These are phyloP conservation scores for Xylaria sp. DNA, from an alignment of 2,329 filamentous ascomycete genomes.

Conservation along the genomic window DNA sequence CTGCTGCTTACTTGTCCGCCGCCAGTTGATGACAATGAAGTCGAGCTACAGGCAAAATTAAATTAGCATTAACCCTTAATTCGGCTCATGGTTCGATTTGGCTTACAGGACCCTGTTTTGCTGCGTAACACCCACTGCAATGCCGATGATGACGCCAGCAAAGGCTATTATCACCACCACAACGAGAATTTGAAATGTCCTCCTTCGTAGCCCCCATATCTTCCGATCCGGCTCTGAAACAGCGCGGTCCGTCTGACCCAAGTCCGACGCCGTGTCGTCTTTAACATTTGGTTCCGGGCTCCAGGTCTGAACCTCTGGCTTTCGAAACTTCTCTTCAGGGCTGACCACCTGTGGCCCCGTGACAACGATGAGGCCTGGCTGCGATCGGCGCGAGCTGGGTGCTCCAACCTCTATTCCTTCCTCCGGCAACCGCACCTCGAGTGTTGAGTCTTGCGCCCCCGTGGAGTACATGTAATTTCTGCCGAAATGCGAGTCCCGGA, in stretches of 20 bases:
- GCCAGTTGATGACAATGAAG: conserved; percentile 1
- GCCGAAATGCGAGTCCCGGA: conserved; percentile 1
- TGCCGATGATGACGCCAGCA: conserved; percentile 30
- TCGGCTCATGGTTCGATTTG: neutral
- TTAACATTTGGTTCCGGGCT: neutral
- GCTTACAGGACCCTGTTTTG: conserved; percentile 30
- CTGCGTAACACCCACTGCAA: conserved; percentile 31
- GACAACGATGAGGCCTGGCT: conserved; percentile 32
- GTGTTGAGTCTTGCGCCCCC: conserved; percentile 17
- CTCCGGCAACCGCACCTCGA: conserved; percentile 30
- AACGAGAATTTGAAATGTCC: conserved; percentile 27
- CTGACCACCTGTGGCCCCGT: conserved; percentile 29
- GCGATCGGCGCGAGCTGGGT: conserved; percentile 14
- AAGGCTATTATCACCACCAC: conserved; percentile 28
- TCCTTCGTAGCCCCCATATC: conserved; percentile 26
- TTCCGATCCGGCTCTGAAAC: neutral
- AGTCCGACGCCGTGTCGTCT: neutral
- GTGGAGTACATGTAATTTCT: neutral
- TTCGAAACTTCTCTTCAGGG: conserved; percentile 25
- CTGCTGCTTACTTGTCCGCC: conserved; percentile 28
- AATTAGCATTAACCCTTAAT: neutral
- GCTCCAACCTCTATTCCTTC: conserved; percentile 34
- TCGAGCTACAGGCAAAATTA: conserved; percentile 9
- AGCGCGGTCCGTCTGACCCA: neutral
- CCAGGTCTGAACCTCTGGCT: neutral